Conservation (phyloP, 2,329 filamentous ascomycete species). For the Didymosphaeria variabile region DNA sequence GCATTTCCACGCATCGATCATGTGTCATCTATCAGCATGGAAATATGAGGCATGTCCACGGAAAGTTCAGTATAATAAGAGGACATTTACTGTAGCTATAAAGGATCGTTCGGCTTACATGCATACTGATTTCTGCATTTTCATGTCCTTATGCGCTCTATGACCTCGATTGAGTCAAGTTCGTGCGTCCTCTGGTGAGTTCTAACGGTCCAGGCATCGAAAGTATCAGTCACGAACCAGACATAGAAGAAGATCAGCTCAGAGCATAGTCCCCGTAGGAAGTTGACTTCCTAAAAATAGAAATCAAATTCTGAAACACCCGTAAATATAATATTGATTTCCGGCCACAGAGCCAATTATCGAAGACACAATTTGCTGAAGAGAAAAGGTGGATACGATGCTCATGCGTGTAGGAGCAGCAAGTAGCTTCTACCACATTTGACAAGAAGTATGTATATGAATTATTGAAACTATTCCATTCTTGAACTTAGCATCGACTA, state of each 20-base stretch:
- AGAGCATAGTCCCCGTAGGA: too few species aligned
- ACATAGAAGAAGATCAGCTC: too few species aligned
- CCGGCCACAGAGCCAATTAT: background rate
- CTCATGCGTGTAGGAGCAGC: too few species aligned
- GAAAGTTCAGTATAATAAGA: background rate
- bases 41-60: background rate
- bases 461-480: too few species aligned
- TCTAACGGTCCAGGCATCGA: too few species aligned
- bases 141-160: background rate
- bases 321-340: background rate
- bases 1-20: conserved; percentile 1
- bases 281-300: too few species aligned
- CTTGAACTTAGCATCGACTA: background rate
- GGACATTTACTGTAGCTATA: background rate
- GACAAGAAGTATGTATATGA: too few species aligned
- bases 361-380: background rate
- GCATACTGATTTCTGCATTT: background rate
- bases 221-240: too few species aligned
- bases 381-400: background rate
- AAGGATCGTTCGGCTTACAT: background rate
- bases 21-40: background rate
- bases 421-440: too few species aligned
- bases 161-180: too few species aligned
- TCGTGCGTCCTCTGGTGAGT: too few species aligned
- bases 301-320: too few species aligned